Base-by-base conservation (phyloP, 768 basidiomycete genomes). In the Podaxis sp. region DNA sequence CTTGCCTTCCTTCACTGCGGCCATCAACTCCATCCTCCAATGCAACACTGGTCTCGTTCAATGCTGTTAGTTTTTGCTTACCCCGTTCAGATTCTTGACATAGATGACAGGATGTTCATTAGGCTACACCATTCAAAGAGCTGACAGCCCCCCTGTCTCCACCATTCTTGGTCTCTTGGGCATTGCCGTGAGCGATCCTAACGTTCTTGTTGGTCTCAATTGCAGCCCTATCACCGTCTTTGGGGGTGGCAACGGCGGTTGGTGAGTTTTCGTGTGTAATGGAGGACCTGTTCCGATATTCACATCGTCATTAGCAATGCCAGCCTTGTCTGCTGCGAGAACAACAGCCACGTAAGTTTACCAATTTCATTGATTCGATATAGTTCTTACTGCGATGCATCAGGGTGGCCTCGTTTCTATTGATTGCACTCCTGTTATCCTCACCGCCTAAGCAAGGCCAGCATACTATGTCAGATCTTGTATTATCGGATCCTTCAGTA, bases 281-380 rank as follows among this genome's bases (percentile, higher is more conserved):
- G 22, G 57, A 51, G 13, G 19, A 3, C 2, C 2, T 15, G 19
- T 63, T 69, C 57, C 6, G 9, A 19, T 36, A 36, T 39, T 38
- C 24, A 30, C 39, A 4, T 19, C 4, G 2, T 40, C 8, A 7
- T 30, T 70, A 64, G 71, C 65, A 49, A 58, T 36, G 65, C 66
- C 11, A 70, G 73, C 44, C 67, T 70, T 13, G 73, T 74, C 51
- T 75, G 73, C 68, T 76, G 73, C 73, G 64, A 67, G 26, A 59
- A 64, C 44, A 72, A 73, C 59, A 62, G 39, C 57, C 73, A 73
- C 67, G 52, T 19, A 17, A 19, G 44, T 46, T 19, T n/a, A 8
- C 5, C 19, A 19, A n/a, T 19, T 17, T 6, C 44, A 19, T 2
- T 0, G 17, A 17, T n/a, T 5, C 6, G n/a, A 13, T n/a, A 19